Conservation (phyloP, 2,329 filamentous ascomycete genomes). For the Corinectria fuckeliana region DNA sequence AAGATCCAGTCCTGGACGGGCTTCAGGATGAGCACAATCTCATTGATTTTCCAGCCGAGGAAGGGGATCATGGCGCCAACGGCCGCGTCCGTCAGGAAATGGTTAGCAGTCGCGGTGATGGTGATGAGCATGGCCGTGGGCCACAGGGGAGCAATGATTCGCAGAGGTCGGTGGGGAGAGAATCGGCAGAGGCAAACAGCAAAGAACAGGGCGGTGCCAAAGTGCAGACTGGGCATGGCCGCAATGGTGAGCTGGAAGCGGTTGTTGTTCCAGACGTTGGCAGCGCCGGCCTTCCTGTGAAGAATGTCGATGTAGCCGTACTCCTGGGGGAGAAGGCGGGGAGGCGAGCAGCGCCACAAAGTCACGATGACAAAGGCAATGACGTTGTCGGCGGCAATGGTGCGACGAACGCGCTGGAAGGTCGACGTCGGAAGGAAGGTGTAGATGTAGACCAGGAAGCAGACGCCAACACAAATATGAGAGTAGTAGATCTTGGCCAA, state of each 20-base stretch:
- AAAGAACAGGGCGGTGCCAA: conserved; percentile 49
- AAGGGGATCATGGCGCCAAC: conserved; percentile 44
- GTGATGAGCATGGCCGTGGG: conserved; percentile 50
- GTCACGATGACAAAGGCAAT: conserved; percentile 56
- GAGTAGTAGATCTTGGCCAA: conserved; percentile 53
- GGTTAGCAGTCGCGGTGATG: conserved; percentile 49
- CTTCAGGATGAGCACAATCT: conserved; percentile 34
- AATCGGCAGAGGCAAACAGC: conserved; percentile 45
- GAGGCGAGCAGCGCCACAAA: conserved; percentile 55
- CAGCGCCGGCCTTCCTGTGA: conserved; percentile 40
- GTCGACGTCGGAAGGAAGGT: conserved; percentile 49
- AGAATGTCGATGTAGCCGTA: conserved; percentile 57
- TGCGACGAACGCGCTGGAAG: conserved; percentile 52
- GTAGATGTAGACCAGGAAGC: conserved; percentile 56
- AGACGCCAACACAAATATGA: conserved; percentile 52
- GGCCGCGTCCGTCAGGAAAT: conserved; percentile 46
- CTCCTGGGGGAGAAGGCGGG: conserved; percentile 52
- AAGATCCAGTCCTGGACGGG: conserved; percentile 40
- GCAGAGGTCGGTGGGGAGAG: conserved; percentile 48
- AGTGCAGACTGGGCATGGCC: conserved; percentile 57
- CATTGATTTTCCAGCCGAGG: conserved; percentile 44
- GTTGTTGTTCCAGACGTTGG: conserved; percentile 51
- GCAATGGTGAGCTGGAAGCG: conserved; percentile 55
- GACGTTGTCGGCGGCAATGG: conserved; percentile 55
- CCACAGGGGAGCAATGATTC: conserved; percentile 50